A percentile compares a stretch with the other conserved stretches of the same genome.
Conservation (phyloP, 352 stramenopile genomes). For the Pseudoperonospora humuli region DNA sequence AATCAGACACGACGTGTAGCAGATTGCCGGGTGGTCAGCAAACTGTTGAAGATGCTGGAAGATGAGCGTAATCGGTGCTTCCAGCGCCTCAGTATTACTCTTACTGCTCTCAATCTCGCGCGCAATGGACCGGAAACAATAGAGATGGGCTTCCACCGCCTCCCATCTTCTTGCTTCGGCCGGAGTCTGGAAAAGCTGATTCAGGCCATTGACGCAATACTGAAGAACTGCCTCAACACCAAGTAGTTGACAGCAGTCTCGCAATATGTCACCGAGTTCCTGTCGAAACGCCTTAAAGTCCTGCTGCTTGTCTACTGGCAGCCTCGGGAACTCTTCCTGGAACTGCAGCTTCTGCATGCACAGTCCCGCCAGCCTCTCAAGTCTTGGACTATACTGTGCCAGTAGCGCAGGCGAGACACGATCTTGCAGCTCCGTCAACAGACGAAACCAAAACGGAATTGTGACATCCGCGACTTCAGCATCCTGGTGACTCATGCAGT, state of each 20-base stretch:
- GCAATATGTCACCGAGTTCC: constrained; percentile 70
- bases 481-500: constrained; percentile 80
- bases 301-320: constrained; percentile 65
- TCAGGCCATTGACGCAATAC: constrained; percentile 69
- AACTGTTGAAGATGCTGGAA: constrained; percentile 76
- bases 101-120: constrained; percentile 57
- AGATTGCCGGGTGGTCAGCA: constrained; percentile 64
- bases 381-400: constrained; percentile 34
- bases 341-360: constrained; percentile 85
- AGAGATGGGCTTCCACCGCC: constrained; percentile 72
- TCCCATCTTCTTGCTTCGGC: constrained; percentile 51
- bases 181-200: constrained; percentile 55
- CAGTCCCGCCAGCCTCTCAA: constrained; percentile 52
- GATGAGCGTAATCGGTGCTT: constrained; percentile 54
- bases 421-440: constrained; percentile 41
- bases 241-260: constrained; percentile 66
- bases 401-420: constrained; percentile 20
- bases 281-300: constrained; percentile 82
- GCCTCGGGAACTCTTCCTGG: constrained; percentile 44
- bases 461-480: constrained; percentile 76
- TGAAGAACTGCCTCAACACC: constrained; percentile 63
- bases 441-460: constrained; percentile 78
- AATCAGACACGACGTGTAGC: constrained; percentile 81
- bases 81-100: constrained; percentile 13
- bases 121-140: constrained; percentile 79